Percentiles rank a stretch among this genome's conserved stretches.
phyloP scores from a whole-genome alignment of 139 green algal species.

The Coelastrella sp. region DNA sequence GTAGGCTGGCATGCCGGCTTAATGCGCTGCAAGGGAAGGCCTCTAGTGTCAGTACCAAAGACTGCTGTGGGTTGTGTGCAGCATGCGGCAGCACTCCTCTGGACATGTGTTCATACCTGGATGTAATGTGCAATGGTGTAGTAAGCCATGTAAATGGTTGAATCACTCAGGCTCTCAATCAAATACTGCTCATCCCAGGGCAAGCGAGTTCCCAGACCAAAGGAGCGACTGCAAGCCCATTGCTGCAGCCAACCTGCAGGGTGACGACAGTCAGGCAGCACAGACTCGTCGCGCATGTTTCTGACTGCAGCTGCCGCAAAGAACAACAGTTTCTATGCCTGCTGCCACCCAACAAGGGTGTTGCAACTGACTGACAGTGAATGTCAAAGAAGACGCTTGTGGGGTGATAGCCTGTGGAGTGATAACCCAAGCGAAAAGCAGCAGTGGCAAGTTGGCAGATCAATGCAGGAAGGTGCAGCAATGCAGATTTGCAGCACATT shows the following conservation, averaged over 20 bases:
- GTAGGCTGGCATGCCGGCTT: slow-evolving; percentile 47
- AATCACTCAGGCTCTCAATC: slow-evolving; percentile 98
- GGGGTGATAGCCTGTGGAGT: no score
- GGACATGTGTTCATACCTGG: slow-evolving; percentile 56
- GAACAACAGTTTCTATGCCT: neutral
- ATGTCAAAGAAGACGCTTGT: no score
- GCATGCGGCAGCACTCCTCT: neutral
- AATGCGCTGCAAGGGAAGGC: slow-evolving; percentile 28
- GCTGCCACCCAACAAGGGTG: no score
- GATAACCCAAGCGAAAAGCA: neutral
- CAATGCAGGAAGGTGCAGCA: neutral
- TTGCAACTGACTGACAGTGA: no score
- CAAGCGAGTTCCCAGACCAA: slow-evolving; percentile 95
- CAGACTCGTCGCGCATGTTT: neutral
- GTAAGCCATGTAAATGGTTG: slow-evolving; percentile 99
- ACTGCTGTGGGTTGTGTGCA: neutral
- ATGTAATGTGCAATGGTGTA: slow-evolving; percentile 95
- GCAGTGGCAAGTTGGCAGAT: neutral
- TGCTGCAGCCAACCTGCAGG: slow-evolving; percentile 91
- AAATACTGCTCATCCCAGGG: slow-evolving; percentile 97
- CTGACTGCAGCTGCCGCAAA: neutral
- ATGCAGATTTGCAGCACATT: neutral
- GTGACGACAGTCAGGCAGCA: neutral
- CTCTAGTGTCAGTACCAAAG: neutral
- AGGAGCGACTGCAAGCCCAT: slow-evolving; percentile 97